A percentile compares a stretch with the other conserved stretches of the same genome.
phyloP scores from a whole-genome alignment of 441 rosid genomes.

The Gossypium davidsonii region DNA sequence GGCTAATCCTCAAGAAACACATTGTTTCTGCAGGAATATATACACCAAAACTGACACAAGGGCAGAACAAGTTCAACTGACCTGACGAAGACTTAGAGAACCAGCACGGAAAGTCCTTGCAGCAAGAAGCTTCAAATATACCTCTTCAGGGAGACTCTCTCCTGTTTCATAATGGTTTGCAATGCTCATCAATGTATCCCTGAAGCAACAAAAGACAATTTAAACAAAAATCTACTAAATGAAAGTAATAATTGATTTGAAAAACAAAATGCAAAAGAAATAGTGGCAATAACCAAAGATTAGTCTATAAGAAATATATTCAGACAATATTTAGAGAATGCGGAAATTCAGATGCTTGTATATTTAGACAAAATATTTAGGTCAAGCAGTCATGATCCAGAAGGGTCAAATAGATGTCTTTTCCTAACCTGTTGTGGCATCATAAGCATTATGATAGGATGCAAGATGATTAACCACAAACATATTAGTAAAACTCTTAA shows the following conservation, averaged over 20 bases:
- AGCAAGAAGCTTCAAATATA: constrained; percentile 78
- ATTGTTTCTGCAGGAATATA: neutral
- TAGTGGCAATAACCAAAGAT: neutral
- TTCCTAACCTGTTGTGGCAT: neutral
- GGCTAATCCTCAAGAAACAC: neutral
- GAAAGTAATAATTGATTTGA: neutral
- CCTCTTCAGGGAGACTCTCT: constrained; percentile 77
- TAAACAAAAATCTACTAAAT: neutral
- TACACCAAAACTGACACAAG: neutral
- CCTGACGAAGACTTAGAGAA: constrained; percentile 86
- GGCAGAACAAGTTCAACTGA: constrained; percentile 24
- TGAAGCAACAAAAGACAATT: constrained; percentile 21
- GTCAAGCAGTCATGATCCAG: neutral
- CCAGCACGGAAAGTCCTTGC: constrained; percentile 93
- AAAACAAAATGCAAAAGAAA: neutral
- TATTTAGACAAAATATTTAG: neutral
- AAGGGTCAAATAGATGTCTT: neutral
- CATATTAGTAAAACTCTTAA: neutral
- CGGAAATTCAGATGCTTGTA: neutral
- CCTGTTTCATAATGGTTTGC: constrained; percentile 88
- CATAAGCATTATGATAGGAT: neutral
- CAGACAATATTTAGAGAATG: neutral
- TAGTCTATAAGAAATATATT: neutral
- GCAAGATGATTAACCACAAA: neutral
- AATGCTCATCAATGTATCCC: constrained; percentile 90